phyloP scores from a whole-genome alignment of 306 rosid species.

The Alnus rubra region DNA sequence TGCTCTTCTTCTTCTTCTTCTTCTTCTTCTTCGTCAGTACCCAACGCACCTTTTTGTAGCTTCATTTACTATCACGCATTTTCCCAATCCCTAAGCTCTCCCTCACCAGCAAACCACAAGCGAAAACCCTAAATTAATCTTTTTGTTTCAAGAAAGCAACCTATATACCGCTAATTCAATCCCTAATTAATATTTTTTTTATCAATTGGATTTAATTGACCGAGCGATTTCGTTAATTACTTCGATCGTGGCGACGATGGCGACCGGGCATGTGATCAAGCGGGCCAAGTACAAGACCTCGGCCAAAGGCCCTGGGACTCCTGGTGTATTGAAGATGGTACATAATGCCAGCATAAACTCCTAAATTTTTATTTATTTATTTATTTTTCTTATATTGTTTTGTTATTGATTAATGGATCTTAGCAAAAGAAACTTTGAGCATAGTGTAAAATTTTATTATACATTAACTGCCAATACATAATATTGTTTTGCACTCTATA shows the following conservation, averaged over 20 bases:
- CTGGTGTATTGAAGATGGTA: conserved; percentile 85
- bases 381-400: not conserved
- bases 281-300: conserved; percentile 78
- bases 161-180: not conserved
- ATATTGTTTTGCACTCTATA: not conserved
- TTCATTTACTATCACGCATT: not conserved
- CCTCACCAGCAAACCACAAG: not conserved
- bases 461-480: not conserved
- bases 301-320: conserved; percentile 75
- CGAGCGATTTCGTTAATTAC: not conserved
- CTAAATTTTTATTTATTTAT: not conserved
- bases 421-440: not conserved
- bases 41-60: too few species aligned
- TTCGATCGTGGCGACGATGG: conserved; percentile 42
- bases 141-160: not conserved
- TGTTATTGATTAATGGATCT: not conserved
- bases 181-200: not conserved
- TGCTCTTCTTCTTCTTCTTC: too few species aligned
- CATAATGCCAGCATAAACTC: not conserved
- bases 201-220: not conserved
- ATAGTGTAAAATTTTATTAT: not conserved
- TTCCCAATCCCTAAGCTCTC: not conserved
- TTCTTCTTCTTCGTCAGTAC: too few species aligned
- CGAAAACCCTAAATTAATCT: not conserved
- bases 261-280: conserved; percentile 56